These are phyloP conservation scores for Cordyceps militaris DNA, from an alignment of 2,329 filamentous ascomycete species.

Conservation along the genomic window DNA sequence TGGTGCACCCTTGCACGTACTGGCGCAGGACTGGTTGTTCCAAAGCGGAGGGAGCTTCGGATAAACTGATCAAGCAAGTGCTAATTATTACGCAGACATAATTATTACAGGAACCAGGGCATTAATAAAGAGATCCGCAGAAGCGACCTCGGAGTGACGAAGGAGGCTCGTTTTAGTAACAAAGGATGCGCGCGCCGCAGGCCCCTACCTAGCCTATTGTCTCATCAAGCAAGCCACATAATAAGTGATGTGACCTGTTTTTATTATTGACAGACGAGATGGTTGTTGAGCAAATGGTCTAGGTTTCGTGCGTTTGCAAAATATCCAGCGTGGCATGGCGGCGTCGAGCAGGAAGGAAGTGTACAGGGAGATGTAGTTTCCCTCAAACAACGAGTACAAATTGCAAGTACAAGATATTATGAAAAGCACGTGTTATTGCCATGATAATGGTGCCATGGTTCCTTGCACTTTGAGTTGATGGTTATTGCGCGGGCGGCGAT, in stretches of 20 bases:
- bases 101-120: neutral
- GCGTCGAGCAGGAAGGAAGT: neutral
- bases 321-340: neutral
- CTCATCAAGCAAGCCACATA: slow-evolving; percentile 1
- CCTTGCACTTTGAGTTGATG: neutral
- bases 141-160: neutral
- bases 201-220: neutral
- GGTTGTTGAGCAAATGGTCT: neutral
- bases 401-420: neutral
- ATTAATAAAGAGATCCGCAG: neutral
- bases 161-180: neutral
- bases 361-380: neutral
- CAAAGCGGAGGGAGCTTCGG: neutral
- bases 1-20: too few relatives aligned
- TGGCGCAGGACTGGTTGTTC: neutral
- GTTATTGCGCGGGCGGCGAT: neutral
- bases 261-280: neutral
- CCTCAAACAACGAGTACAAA: too few relatives aligned
- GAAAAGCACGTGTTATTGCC: neutral
- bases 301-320: neutral
- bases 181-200: neutral
- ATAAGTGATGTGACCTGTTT: neutral
- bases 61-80: too few relatives aligned
- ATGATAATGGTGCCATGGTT: neutral
- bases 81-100: too few relatives aligned